phyloP scores from a whole-genome alignment of 2,329 filamentous ascomycete genomes.

The Pyrenochaeta sp. region DNA sequence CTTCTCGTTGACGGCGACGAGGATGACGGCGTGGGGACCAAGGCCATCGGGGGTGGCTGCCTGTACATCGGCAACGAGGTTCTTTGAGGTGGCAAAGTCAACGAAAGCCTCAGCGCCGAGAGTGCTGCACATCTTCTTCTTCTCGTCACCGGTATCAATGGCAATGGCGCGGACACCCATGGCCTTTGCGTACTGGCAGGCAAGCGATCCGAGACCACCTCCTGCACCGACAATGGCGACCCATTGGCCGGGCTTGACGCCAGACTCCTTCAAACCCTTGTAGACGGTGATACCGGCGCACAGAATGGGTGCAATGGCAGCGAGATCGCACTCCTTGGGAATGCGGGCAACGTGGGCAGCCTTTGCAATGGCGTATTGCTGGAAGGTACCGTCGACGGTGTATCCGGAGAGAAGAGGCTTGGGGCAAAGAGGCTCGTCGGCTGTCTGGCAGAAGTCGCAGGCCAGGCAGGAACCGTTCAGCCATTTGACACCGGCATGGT shows the following conservation, averaged over 20 bases:
- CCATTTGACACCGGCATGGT: slow-evolving; percentile 89
- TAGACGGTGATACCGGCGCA: slow-evolving; percentile 90
- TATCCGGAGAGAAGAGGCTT: slow-evolving; percentile 82
- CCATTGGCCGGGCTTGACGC: slow-evolving; percentile 74
- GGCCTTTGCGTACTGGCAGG: slow-evolving; percentile 86
- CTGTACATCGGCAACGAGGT: slow-evolving; percentile 86
- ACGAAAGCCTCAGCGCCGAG: slow-evolving; percentile 78
- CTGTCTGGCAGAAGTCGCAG: slow-evolving; percentile 82
- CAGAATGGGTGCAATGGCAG: slow-evolving; percentile 79
- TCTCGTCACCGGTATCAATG: slow-evolving; percentile 85
- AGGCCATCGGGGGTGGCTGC: slow-evolving; percentile 79
- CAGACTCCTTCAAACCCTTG: slow-evolving; percentile 89
- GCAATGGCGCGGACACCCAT: slow-evolving; percentile 85
- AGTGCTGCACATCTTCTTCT: slow-evolving; percentile 71
- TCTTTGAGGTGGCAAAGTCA: slow-evolving; percentile 78
- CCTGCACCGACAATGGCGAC: slow-evolving; percentile 88
- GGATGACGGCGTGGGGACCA: slow-evolving; percentile 85
- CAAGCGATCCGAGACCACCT: slow-evolving; percentile 80
- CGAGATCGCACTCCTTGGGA: slow-evolving; percentile 77
- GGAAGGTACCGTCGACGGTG: slow-evolving; percentile 91
- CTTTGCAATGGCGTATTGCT: slow-evolving; percentile 90
- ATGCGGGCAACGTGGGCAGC: slow-evolving; percentile 84
- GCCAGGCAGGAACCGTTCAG: slow-evolving; percentile 84
- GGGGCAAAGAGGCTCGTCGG: slow-evolving; percentile 83
- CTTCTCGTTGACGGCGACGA: slow-evolving; percentile 86